Base-by-base conservation (phyloP, 192 early-diverging fungal genomes). In the Haplosporangium gracile region DNA sequence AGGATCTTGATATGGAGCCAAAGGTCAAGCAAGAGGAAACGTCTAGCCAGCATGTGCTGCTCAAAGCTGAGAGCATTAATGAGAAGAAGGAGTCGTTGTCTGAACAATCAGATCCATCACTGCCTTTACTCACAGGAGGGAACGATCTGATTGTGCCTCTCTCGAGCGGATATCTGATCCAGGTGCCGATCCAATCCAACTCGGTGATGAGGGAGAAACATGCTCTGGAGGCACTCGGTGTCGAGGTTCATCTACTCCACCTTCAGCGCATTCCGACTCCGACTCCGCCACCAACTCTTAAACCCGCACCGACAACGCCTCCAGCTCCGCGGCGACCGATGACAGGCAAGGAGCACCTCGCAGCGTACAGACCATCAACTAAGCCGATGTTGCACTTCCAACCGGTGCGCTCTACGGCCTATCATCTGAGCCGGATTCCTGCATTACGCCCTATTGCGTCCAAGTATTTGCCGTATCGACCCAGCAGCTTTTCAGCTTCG, bases 151-250 rank as follows among this genome's bases (percentile, higher is more conserved):
- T 92, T 70, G 45, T 92, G 18, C 91, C 91, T 6, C 85, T 92
- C 42, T 85, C 91, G 18, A 90, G 80, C 45, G 91, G 90, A 26
- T 92, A 92, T 72, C 22, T 92, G 75, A 82, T 90, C 32, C 91
- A 90, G 26, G 80, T 82, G 5, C 85, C 90, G 22, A 80, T 81
- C 51, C 81, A 82, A n/a, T 88, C 82, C 38, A 82, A 87, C 49
- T 87, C 85, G 43, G 84, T 88, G 15, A 86, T 84, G 39, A 80
- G 83, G n/a, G 91, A 90, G 47, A 86, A 89, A 43, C 90, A 89
- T 40, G 79, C 78, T 15, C 45, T 85, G 0, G 78, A 88, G 36
- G 85, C 91, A n/a, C 81, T 88, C 10, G 85, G 88, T 3, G 53
- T 92, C 47, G 91, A 92, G 76, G 81, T 92, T 24, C 84, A 86